Conservation (phyloP, 2,329 filamentous ascomycete genomes). For the Stromatinia cepivora region DNA sequence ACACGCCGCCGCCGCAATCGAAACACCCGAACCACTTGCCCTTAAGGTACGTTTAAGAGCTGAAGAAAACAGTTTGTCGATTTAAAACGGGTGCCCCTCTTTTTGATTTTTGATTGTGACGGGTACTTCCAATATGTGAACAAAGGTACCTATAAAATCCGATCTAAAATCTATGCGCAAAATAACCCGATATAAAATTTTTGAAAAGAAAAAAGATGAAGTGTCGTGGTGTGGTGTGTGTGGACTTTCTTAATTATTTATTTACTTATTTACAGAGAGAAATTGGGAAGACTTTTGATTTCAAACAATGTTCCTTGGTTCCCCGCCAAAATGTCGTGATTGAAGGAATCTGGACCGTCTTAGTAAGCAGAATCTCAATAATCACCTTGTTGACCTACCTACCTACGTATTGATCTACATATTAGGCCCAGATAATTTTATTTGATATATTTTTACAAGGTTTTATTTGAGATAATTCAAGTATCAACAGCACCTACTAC, state of each 20-base stretch:
- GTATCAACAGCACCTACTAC: too few relatives aligned
- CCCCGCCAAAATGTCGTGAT: conserved; percentile 30
- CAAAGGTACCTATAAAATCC: too few relatives aligned
- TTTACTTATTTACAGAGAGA: background rate
- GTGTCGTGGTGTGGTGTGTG: background rate
- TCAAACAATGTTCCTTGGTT: conserved; percentile 28
- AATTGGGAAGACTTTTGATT: conserved; percentile 30
- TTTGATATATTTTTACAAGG: background rate
- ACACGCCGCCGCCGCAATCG: conserved; percentile 69
- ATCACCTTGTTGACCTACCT: too few relatives aligned
- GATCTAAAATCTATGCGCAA: background rate
- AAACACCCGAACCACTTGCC: conserved; percentile 70
- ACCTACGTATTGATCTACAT: background rate
- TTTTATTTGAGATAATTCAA: background rate
- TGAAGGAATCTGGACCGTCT: conserved; percentile 28
- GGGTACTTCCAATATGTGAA: background rate
- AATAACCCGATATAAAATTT: background rate
- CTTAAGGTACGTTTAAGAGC: conserved; percentile 73
- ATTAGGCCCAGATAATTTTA: background rate
- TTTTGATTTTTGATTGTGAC: background rate
- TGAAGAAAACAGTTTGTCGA: conserved; percentile 92
- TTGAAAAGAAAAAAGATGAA: conserved; percentile 24
- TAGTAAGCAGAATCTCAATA: conserved; percentile 4
- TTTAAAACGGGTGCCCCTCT: conserved; percentile 23
- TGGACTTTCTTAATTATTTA: background rate